Base-by-base conservation (phyloP, 148 eudicot species). In the Dysphania ambrosioides region DNA sequence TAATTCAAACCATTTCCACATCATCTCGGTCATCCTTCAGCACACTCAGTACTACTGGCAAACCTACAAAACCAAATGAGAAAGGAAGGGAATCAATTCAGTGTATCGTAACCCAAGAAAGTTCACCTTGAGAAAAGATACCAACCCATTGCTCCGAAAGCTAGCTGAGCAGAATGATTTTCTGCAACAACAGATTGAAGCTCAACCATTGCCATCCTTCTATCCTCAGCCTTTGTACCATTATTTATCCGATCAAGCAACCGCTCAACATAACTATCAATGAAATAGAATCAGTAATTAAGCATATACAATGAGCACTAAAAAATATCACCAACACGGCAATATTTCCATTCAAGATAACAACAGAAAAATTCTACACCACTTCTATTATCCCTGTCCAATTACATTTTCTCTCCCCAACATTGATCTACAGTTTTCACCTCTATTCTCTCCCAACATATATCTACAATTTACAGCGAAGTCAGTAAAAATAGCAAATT, bases 101-200 rank as follows among this genome's bases (percentile, higher is more conserved):
- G 59, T 24, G 47, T 42, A 70, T 26, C n/a, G 32, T 7, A 24
- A 29, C 49, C 59, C 47, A 65, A 15, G 53, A 47, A 47, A 47
- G 21, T 47, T 47, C 2, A 47, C 53, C 53, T 13, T 0, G 53
- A 47, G 53, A 41, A 73, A 29, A 77, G 69, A 38, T 60, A 83
- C 87, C 66, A 47, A 95, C 99, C 99, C 90, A 90, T 95, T 72
- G 97, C 99, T 82, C 99, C 99, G 88, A 95, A 95, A 67, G 97
- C 96, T 77, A 95, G 79, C 79, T 95, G 99, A 69, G 97, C 91
- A 74, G 96, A 85, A 77, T 77, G 88, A 82, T 87, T 95, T 85
- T 95, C 99, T 65, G 97, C 89, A 66, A 95, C 94, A 76, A 92
- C 91, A 73, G 96, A 89, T 83, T 92, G 97, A 79, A 95, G 97